A percentile compares a stretch with the other conserved stretches of the same genome.
These are phyloP conservation scores for Nitzschia sp. DNA, from an alignment of 108 stramenopile genomes.

Conservation along the genomic window DNA sequence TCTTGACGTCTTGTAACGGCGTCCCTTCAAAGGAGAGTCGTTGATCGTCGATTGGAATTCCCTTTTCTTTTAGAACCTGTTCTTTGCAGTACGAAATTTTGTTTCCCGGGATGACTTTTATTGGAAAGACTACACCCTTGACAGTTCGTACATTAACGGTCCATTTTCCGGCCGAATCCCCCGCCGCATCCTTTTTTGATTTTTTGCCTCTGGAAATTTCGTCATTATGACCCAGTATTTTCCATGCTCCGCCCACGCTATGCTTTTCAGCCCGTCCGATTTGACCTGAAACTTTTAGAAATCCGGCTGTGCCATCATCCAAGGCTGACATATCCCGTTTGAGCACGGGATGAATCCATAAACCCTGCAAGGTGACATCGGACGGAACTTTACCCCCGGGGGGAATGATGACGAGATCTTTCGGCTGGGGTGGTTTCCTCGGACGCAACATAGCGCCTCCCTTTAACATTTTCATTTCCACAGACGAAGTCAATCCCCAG, in stretches of 20 bases:
- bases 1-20: conserved; percentile 28
- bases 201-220: conserved; percentile 21
- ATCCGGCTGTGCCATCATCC: conserved; percentile 14
- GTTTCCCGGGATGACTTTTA: conserved; percentile 21
- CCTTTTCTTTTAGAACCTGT: conserved; percentile 22
- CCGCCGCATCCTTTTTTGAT: conserved; percentile 1
- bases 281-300: conserved; percentile 20
- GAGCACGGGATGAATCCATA: conserved; percentile 27
- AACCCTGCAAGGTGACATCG: conserved; percentile 3
- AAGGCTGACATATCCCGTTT: conserved; percentile 30
- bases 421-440: neutral
- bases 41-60: conserved; percentile 25
- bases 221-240: conserved; percentile 37
- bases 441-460: neutral
- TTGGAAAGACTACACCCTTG: conserved; percentile 11
- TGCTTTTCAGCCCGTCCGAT: conserved; percentile 20
- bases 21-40: conserved; percentile 20
- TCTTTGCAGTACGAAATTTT: conserved; percentile 21
- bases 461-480: neutral
- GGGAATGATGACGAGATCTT: conserved; percentile 28
- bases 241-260: conserved; percentile 28
- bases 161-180: conserved; percentile 8
- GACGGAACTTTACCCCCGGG: conserved; percentile 19
- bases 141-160: conserved; percentile 9
- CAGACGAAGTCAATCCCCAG: conserved; percentile 20